A percentile compares a stretch with the other conserved stretches of the same genome.
Conservation (phyloP, 192 early-diverging fungal genomes). For the Coemansia sp. region DNA sequence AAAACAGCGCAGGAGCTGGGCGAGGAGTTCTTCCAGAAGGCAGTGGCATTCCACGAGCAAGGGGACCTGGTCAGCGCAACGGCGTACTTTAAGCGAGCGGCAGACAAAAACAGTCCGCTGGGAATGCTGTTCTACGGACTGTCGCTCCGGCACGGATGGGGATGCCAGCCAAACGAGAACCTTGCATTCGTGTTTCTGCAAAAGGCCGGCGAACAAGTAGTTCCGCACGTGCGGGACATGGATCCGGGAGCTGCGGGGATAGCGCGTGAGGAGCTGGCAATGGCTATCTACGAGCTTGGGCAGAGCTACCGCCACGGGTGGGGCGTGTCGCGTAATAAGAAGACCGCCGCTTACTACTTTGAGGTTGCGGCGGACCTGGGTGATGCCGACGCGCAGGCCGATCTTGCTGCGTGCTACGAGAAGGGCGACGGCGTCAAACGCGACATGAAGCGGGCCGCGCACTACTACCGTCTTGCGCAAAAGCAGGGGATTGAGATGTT, state of each 20-base stretch:
- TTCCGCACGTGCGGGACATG: slow-evolving; percentile 62
- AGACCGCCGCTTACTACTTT: slow-evolving; percentile 77
- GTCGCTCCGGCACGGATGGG: slow-evolving; percentile 78
- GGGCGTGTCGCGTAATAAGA: slow-evolving; percentile 72
- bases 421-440: slow-evolving; percentile 78
- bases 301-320: slow-evolving; percentile 79
- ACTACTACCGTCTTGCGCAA: slow-evolving; percentile 76
- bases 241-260: slow-evolving; percentile 60
- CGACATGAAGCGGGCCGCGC: slow-evolving; percentile 72
- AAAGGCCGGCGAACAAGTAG: slow-evolving; percentile 67
- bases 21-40: slow-evolving; percentile 67
- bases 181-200: slow-evolving; percentile 70
- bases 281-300: slow-evolving; percentile 80
- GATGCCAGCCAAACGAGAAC: slow-evolving; percentile 66
- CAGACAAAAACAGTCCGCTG: slow-evolving; percentile 62
- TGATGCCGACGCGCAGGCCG: slow-evolving; percentile 78
- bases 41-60: slow-evolving; percentile 67
- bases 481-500: slow-evolving; percentile 71
- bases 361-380: slow-evolving; percentile 77
- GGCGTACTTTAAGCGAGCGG: slow-evolving; percentile 67
- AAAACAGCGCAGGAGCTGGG: slow-evolving; percentile 39
- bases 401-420: slow-evolving; percentile 71
- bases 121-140: slow-evolving; percentile 75
- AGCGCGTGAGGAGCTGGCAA: slow-evolving; percentile 65
- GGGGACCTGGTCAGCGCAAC: slow-evolving; percentile 73